Base-by-base conservation (phyloP, 805 yeast genomes). In the Pichia rugopelliculosa region DNA sequence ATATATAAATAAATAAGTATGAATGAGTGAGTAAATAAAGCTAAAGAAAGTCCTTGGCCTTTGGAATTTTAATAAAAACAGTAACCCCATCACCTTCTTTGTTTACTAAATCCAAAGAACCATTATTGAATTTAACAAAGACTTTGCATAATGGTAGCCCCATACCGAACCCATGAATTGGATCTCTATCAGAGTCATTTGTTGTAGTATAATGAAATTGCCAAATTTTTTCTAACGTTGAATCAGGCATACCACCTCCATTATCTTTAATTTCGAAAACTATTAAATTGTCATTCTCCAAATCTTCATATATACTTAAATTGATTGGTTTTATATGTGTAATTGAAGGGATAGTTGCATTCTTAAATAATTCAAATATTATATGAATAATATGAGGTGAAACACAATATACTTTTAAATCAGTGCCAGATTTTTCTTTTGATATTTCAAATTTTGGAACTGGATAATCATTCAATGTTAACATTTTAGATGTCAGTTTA, bases 101-200 rank as follows among this genome's bases (percentile, higher is more conserved):
- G 38, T 61, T 62, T 1, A 41, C 36, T 26, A 62, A 50, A 24
- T 48, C 48, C 44, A 62, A 40, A 7, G 47, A 45, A 15, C 66
- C 67, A 18, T 54, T 46, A 38, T 62, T 62, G 41, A 60, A 61
- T 25, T 44, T 49, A 2, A 60, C 56, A 41, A 59, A 55, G 17
- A 62, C 56, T 38, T 56, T 59, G 41, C 67, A 62, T 13, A 62
- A 43, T 0, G 67, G 67, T 17, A 62, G 49, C 0, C 67, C 67
- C 65, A 62, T 57, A n/a, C 67, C 67, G 39, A 61, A 62, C 6
- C 67, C 67, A 43, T 56, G 59, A 22, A 62, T 59, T 46, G 57
- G 56, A 48, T 62, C 67, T 34, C 58, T 54, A 21, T 52, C 50
- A 8, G 30, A 44, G 6, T 34, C 52, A 15, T 48, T 43, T 7